phyloP scores from a whole-genome alignment of 2,329 filamentous ascomycete genomes.

The Colletotrichum aenigma region DNA sequence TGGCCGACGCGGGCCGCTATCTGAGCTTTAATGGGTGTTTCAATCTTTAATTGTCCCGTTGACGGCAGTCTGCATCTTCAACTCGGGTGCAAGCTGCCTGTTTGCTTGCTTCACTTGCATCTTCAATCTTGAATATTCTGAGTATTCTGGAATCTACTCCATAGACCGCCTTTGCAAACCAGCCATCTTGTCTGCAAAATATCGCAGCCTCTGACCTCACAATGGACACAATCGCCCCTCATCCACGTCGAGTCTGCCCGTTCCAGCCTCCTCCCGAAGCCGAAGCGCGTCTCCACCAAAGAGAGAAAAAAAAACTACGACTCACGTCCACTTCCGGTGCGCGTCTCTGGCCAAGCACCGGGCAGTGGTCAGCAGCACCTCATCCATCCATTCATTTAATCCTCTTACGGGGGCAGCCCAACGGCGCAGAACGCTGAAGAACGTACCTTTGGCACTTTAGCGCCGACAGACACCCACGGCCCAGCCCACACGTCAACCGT shows the following conservation, averaged over 20 bases:
- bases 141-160: background rate
- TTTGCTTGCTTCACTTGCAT: background rate
- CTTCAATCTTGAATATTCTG: background rate
- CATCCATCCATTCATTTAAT: background rate
- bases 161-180: conserved; percentile 7
- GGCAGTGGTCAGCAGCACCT: background rate
- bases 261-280: conserved; percentile 18
- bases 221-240: conserved; percentile 1
- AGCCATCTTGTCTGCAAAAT: conserved; percentile 5
- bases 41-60: background rate
- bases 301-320: background rate
- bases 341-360: conserved; percentile 4
- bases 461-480: background rate
- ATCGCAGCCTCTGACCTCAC: background rate
- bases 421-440: conserved; percentile 21
- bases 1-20: background rate
- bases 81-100: background rate
- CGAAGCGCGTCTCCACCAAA: conserved; percentile 23
- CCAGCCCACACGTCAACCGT: background rate
- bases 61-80: background rate
- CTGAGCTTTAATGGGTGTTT: background rate
- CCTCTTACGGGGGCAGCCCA: background rate
- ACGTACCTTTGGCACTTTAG: conserved; percentile 4
- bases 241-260: background rate
- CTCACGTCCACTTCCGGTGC: conserved; percentile 10